phyloP scores from a whole-genome alignment of 2,329 filamentous ascomycete species.

The Claviceps digitariae region DNA sequence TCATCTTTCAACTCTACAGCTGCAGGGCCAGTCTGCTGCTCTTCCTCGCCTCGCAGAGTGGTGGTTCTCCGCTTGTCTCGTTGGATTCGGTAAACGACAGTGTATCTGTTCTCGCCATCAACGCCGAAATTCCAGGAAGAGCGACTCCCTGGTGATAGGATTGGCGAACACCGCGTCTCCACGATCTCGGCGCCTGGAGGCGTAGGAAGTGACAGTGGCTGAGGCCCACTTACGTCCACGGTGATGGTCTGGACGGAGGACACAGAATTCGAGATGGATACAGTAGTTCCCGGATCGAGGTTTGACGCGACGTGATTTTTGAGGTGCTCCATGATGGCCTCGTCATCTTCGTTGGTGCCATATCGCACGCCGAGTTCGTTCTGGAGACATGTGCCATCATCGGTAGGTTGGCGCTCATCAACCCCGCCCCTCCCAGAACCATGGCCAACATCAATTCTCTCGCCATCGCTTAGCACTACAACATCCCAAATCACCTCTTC shows the following conservation, averaged over 20 bases:
- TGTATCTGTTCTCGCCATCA: slow-evolving; percentile 26
- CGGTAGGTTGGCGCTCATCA: not conserved
- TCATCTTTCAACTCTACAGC: slow-evolving; percentile 17
- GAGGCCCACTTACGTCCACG: slow-evolving; percentile 44
- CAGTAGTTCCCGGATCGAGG: slow-evolving; percentile 40
- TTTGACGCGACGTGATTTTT: slow-evolving; percentile 41
- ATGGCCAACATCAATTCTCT: slow-evolving; percentile 36
- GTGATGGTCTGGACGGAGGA: slow-evolving; percentile 50
- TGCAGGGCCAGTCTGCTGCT: slow-evolving; percentile 14
- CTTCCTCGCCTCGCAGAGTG: slow-evolving; percentile 20
- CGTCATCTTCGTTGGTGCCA: slow-evolving; percentile 19
- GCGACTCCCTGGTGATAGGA: slow-evolving; percentile 7
- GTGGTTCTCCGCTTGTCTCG: slow-evolving; percentile 35
- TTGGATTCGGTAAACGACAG: slow-evolving; percentile 46
- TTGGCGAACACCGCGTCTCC: slow-evolving; percentile 25
- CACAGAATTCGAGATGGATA: slow-evolving; percentile 46
- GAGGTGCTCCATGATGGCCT: slow-evolving; percentile 29
- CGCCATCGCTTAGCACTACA: slow-evolving; percentile 45
- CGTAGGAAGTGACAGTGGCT: slow-evolving; percentile 36
- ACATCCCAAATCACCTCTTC: slow-evolving; percentile 55
- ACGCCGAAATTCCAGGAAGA: slow-evolving; percentile 8
- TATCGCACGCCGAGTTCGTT: not conserved
- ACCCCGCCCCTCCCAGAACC: slow-evolving; percentile 22
- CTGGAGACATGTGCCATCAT: not conserved
- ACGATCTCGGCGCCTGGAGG: slow-evolving; percentile 47